Evolutionary conservation across 164 flowering plant genomes (phyloP).

Genomic region (Annona cherimola): DNA sequence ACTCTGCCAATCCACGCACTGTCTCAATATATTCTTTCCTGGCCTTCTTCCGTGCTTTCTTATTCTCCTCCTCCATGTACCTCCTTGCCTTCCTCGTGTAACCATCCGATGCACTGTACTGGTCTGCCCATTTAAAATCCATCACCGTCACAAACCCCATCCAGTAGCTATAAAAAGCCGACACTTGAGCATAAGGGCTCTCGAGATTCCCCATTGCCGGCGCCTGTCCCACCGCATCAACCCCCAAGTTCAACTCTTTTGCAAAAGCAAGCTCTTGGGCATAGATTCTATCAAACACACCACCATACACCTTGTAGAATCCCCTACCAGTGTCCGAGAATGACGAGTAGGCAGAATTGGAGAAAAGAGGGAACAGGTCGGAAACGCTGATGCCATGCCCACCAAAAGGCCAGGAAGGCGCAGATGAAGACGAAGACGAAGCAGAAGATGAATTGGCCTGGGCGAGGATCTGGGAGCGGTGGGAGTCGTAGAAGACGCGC

Average conservation of each 20-base stretch:
- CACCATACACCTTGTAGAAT: slow-evolving; percentile 73
- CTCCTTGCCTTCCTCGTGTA: slow-evolving; percentile 61
- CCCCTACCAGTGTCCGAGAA: slow-evolving; percentile 55
- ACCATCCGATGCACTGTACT: slow-evolving; percentile 59
- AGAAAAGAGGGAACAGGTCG: slow-evolving; percentile 50
- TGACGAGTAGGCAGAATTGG: slow-evolving; percentile 65
- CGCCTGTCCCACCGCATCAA: slow-evolving; percentile 54
- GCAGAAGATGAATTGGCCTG: slow-evolving; percentile 20
- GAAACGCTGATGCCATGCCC: slow-evolving; percentile 21
- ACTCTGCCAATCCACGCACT: slow-evolving; percentile 79
- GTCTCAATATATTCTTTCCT: slow-evolving; percentile 82
- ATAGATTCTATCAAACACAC: slow-evolving; percentile 51
- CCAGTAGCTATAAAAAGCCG: slow-evolving; percentile 87
- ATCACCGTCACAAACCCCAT: slow-evolving; percentile 62
- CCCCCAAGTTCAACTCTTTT: slow-evolving; percentile 45
- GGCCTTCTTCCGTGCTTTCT: slow-evolving; percentile 84
- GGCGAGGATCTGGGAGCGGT: slow-evolving; percentile 87
- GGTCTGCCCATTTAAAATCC: slow-evolving; percentile 90
- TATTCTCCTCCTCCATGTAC: slow-evolving; percentile 90
- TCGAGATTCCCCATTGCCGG: slow-evolving; percentile 81
- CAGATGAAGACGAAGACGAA: not conserved
- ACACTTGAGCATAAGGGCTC: slow-evolving; percentile 63
- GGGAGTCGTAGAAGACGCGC: slow-evolving; percentile 94
- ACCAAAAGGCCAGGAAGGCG: not conserved
- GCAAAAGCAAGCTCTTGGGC: slow-evolving; percentile 54